These are phyloP conservation scores for Kalanchoe fedtschenkoi DNA, from an alignment of 164 flowering plant species.

Conservation along the genomic window DNA sequence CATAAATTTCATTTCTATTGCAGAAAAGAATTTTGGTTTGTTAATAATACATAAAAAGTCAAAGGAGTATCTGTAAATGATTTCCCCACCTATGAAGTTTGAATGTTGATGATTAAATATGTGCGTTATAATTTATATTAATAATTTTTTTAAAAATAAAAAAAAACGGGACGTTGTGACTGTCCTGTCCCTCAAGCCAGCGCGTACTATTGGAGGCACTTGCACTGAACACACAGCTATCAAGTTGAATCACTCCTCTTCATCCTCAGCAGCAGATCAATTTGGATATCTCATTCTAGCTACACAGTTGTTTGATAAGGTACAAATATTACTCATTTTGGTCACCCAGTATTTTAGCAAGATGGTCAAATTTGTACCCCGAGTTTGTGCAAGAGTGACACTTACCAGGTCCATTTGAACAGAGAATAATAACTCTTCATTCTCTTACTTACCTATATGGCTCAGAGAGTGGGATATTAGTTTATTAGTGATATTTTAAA, in stretches of 20 bases:
- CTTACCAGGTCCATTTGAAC: not conserved
- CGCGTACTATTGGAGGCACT: not conserved
- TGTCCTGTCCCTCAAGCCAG: not conserved
- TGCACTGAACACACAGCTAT: not conserved
- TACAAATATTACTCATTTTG: not conserved
- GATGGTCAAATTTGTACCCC: too few species aligned
- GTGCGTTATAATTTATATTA: too few species aligned
- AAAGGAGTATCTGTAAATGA: not conserved
- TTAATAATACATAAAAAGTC: not conserved
- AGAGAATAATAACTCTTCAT: not conserved
- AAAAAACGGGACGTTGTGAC: too few species aligned
- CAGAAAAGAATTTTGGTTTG: not conserved
- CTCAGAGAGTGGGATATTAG: not conserved
- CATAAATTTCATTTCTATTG: not conserved
- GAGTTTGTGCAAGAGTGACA: too few species aligned
- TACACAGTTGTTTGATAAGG: not conserved
- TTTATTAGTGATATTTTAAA: not conserved
- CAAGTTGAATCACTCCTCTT: not conserved
- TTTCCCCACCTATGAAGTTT: conserved; percentile 1
- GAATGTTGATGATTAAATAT: too few species aligned
- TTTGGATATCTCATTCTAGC: not conserved
- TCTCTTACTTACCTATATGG: not conserved
- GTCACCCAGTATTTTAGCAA: not conserved
- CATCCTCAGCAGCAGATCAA: not conserved
- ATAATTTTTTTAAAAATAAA: too few species aligned